Evolutionary conservation across 2,329 filamentous ascomycete species (phyloP).

Genomic region (Byssoonygena ceratinophila): DNA sequence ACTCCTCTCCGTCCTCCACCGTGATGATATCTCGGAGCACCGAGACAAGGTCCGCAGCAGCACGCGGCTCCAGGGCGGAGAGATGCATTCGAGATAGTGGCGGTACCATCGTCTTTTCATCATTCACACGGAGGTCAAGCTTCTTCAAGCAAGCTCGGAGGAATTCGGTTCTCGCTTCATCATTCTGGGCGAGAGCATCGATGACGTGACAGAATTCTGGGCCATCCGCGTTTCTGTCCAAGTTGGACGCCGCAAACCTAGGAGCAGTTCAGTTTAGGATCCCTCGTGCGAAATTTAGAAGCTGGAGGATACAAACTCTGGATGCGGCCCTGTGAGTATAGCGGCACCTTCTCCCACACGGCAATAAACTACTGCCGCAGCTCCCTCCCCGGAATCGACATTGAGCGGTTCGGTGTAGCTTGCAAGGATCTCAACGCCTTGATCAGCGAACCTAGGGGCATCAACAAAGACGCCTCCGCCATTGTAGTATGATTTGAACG

Average conservation of each 20-base stretch:
- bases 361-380: slow-evolving; percentile 73
- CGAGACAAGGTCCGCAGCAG: slow-evolving; percentile 56
- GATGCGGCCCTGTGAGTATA: slow-evolving; percentile 78
- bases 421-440: slow-evolving; percentile 70
- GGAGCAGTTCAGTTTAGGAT: slow-evolving; percentile 19
- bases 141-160: slow-evolving; percentile 69
- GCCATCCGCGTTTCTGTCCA: slow-evolving; percentile 56
- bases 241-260: slow-evolving; percentile 73
- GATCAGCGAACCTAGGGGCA: slow-evolving; percentile 49
- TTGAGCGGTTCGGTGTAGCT: slow-evolving; percentile 64
- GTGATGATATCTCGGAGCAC: slow-evolving; percentile 56
- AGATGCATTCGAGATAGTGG: slow-evolving; percentile 75
- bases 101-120: slow-evolving; percentile 58
- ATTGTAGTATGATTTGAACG: slow-evolving; percentile 77
- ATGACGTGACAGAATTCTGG: slow-evolving; percentile 63
- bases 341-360: slow-evolving; percentile 70
- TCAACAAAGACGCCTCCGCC: slow-evolving; percentile 90
- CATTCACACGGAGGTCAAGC: slow-evolving; percentile 67
- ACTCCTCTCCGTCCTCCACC: slow-evolving; percentile 55
- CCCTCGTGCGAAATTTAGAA: background rate
- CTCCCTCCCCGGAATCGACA: slow-evolving; percentile 62
- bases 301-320: slow-evolving; percentile 54
- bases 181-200: slow-evolving; percentile 55
- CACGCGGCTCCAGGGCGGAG: slow-evolving; percentile 54
- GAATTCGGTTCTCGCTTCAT: slow-evolving; percentile 61